These are phyloP conservation scores for Monilinia laxa DNA, from an alignment of 2,329 filamentous ascomycete genomes.

Conservation along the genomic window DNA sequence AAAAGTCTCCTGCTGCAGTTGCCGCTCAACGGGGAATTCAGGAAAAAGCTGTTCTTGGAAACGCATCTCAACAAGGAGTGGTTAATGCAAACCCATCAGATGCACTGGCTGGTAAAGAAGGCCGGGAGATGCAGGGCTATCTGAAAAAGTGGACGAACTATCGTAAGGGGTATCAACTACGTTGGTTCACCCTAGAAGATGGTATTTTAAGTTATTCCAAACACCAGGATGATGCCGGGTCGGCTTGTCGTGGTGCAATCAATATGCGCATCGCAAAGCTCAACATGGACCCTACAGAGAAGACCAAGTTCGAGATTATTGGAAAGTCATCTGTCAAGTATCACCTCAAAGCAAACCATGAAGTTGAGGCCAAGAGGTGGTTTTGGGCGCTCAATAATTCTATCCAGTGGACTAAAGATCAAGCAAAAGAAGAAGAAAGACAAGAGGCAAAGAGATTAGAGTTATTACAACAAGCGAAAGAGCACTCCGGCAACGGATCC, in stretches of 20 bases:
- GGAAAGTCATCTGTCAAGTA: constrained; percentile 99
- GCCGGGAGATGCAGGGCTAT: constrained; percentile 96
- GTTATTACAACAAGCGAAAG: constrained; percentile 74
- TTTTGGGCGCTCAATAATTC: constrained; percentile 99
- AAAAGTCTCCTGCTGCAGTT: constrained; percentile 90
- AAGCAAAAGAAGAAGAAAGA: constrained; percentile 84
- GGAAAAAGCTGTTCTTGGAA: constrained; percentile 92
- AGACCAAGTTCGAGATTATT: constrained; percentile 95
- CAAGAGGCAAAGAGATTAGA: constrained; percentile 74
- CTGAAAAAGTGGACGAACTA: constrained; percentile 99
- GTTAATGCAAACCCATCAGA: constrained; percentile 56
- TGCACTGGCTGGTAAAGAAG: constrained; percentile 74
- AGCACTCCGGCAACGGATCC: constrained; percentile 54
- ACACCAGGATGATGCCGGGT: constrained; percentile 95
- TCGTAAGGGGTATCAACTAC: constrained; percentile 90
- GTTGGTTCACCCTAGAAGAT: constrained; percentile 98
- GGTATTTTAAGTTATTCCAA: constrained; percentile 99
- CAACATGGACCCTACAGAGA: constrained; percentile 95
- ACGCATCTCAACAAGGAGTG: constrained; percentile 55
- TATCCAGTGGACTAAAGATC: constrained; percentile 97
- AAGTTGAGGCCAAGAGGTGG: constrained; percentile 97
- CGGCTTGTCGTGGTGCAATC: constrained; percentile 93
- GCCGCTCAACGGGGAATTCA: constrained; percentile 94
- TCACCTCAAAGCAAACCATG: constrained; percentile 94
- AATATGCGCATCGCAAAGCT: constrained; percentile 97